Conservation (phyloP, 2,329 filamentous ascomycete genomes). For the Colletotrichum plurivorum region DNA sequence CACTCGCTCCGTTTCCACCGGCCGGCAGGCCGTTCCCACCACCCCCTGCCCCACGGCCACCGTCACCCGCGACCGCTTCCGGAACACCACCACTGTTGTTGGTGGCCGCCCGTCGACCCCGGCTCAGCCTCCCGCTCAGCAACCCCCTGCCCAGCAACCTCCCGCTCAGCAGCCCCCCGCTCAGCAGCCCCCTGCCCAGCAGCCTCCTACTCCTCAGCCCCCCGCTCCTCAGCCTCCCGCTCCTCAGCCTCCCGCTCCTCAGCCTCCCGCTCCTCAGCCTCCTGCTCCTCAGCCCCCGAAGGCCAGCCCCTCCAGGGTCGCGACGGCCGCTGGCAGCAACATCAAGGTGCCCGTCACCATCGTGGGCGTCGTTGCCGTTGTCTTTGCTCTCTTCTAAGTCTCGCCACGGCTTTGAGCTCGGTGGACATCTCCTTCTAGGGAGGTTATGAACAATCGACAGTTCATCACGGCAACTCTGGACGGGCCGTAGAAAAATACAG, state of each 20-base stretch:
- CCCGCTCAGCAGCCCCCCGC: background rate
- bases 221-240: constrained; percentile 5
- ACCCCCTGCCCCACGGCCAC: constrained; percentile 10
- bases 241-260: background rate
- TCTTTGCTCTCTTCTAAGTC: constrained; percentile 29
- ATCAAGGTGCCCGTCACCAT: constrained; percentile 29
- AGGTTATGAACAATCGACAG: background rate
- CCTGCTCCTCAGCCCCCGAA: constrained; percentile 11
- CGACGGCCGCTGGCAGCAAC: constrained; percentile 27
- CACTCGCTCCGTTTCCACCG: constrained; percentile 4
- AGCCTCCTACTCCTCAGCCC: background rate
- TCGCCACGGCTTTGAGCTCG: background rate
- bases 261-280: constrained; percentile 7
- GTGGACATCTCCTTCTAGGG: background rate
- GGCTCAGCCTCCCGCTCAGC: background rate
- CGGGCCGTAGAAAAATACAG: too few species aligned
- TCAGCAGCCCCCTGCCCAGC: constrained; percentile 8
- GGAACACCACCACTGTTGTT: constrained; percentile 13
- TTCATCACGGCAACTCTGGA: background rate
- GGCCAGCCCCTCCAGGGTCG: constrained; percentile 24
- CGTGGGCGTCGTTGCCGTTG: constrained; percentile 9
- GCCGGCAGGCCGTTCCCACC: background rate
- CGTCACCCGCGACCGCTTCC: constrained; percentile 6
- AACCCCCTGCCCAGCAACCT: background rate
- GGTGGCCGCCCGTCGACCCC: background rate